Base-by-base conservation (phyloP, 2,329 filamentous ascomycete species). In the Pyrenochaeta sp. region DNA sequence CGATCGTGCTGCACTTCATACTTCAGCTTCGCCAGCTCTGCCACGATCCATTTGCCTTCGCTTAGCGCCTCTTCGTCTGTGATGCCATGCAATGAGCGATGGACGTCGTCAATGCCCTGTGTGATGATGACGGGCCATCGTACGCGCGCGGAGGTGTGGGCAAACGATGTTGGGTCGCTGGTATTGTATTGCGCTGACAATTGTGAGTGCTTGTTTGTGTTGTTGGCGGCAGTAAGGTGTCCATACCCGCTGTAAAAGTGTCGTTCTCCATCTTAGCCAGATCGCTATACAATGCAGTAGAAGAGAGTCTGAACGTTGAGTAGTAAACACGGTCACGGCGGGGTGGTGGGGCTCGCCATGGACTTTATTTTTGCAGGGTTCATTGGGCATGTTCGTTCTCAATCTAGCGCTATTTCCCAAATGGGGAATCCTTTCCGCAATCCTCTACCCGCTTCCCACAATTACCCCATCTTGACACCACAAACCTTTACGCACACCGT, bases 101-200 rank as follows among this genome's bases (percentile, higher is more conserved):
- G 92, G n/a, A 96, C 83, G 75, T 98, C 94, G 74, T 99, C 94
- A 69, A 99, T 95, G 50, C 90, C 91, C 73, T 92, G 87, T 14
- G 95, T 98, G 66, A 99, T 79, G 72, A 99, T 99, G 51, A 97
- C 83, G 14, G 95, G 95, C 95, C 94, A 99, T 75, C 95, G 85
- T 63, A 92, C 89, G 69, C 89, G 85, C 30, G 91, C 94, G 7
- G 95, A 97, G 55, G 88, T 82, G 76, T 88, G 92, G 46, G 90
- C 95, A 74, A 98, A 98, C 42, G 92, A 97, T 36, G 83, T 90
- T 68, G 85, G 86, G 79, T 98, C 93, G 67, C 84, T 87, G 32
- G 92, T 98, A 65, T 82, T 83, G 75, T 89, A 96, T 56, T 86
- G 87, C 41, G 89, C 91, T 96, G 67, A 50, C 23, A 9, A 14